phyloP scores from a whole-genome alignment of 2,329 filamentous ascomycete species.

The Xylaria sp. region DNA sequence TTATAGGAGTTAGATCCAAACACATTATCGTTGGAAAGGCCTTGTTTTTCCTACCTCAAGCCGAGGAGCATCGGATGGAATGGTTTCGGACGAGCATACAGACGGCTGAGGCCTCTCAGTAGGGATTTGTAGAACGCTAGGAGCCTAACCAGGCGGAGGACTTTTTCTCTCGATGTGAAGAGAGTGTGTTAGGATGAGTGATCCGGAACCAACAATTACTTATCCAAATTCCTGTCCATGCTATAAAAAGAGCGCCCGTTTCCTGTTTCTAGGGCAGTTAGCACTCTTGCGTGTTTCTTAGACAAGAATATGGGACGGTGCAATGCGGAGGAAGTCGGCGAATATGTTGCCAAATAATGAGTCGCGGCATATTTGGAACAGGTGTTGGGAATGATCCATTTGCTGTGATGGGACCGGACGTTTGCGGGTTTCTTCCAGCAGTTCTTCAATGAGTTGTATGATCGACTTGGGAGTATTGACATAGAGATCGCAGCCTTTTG shows the following conservation, averaged over 20 bases:
- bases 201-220: background rate
- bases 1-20: slow-evolving; percentile 53
- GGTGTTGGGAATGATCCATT: slow-evolving; percentile 32
- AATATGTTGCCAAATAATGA: slow-evolving; percentile 62
- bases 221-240: slow-evolving; percentile 35
- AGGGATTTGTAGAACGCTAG: background rate
- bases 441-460: slow-evolving; percentile 51
- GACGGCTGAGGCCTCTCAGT: slow-evolving; percentile 20
- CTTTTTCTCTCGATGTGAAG: background rate
- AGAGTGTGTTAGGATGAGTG: background rate
- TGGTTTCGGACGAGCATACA: slow-evolving; percentile 49
- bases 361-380: slow-evolving; percentile 57
- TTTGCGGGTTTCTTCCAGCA: slow-evolving; percentile 56
- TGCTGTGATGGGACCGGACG: slow-evolving; percentile 58
- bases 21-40: slow-evolving; percentile 60
- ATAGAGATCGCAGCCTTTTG: slow-evolving; percentile 59
- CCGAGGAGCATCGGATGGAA: slow-evolving; percentile 50
- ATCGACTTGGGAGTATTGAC: slow-evolving; percentile 53
- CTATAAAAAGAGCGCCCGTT: slow-evolving; percentile 59
- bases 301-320: slow-evolving; percentile 60
- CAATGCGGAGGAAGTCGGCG: slow-evolving; percentile 54
- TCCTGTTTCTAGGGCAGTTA: slow-evolving; percentile 57
- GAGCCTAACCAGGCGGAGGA: background rate
- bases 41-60: slow-evolving; percentile 53
- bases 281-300: slow-evolving; percentile 55